Evolutionary conservation across 306 rosid genomes (phyloP).

Genomic region (Quercus agrifolia): DNA sequence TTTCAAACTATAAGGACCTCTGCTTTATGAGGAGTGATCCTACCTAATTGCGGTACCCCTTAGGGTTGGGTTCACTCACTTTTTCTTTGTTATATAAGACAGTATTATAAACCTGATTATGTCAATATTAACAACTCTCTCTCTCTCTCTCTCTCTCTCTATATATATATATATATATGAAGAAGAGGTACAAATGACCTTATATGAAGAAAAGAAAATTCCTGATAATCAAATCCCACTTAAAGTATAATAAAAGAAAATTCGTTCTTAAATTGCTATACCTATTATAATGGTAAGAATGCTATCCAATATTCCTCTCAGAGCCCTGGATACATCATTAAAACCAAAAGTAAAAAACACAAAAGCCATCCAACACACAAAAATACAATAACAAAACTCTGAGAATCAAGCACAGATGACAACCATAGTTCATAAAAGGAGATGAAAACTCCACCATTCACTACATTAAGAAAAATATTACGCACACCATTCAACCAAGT

Average conservation of each 20-base stretch:
- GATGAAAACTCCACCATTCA: background rate
- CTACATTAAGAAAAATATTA: background rate
- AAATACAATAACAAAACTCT: background rate
- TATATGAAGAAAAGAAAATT: background rate
- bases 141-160: too few relatives aligned
- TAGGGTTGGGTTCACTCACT: too few relatives aligned
- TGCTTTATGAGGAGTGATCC: too few relatives aligned
- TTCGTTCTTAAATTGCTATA: background rate
- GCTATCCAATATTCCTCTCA: background rate
- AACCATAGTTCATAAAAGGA: background rate
- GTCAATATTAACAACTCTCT: too few relatives aligned
- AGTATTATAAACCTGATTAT: too few relatives aligned
- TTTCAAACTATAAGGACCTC: too few relatives aligned
- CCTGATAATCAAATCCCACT: background rate
- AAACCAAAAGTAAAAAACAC: too few relatives aligned
- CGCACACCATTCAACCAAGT: background rate
- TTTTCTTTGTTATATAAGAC: too few relatives aligned
- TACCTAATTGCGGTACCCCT: too few relatives aligned
- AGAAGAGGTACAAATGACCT: too few relatives aligned
- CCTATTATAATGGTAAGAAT: background rate
- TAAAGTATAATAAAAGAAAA: background rate
- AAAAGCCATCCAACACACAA: background rate
- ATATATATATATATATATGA: too few relatives aligned
- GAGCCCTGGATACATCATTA: background rate
- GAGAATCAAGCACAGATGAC: background rate